Base-by-base conservation (phyloP, 768 basidiomycete genomes). In the Termitomyces sp. region DNA sequence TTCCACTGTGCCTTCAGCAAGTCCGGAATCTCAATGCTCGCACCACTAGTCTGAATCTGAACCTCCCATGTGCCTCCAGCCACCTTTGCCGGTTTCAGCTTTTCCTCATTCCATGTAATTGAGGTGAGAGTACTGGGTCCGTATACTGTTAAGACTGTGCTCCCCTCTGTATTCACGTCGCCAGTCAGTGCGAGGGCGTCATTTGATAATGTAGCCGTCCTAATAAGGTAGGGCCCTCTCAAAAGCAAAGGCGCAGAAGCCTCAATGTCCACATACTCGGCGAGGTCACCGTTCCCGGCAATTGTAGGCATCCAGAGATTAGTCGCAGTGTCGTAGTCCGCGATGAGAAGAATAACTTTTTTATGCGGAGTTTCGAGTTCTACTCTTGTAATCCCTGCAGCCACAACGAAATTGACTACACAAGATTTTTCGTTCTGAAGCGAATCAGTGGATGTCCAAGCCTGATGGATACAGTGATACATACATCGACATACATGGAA, bases 291-390 rank as follows among this genome's bases (percentile, higher is more conserved):
- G 3, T 22, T 38, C 10, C 59, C 62, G 16, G 62, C 36, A 52
- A 63, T 58, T 1, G 62, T 63, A 3, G 62, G 62, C 59, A 60
- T 60, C 62, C 62, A 63, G 28, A 63, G 55, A 26, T 48, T 58
- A 10, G 55, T 56, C 3, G 62, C 62, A 10, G 59, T 58, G 30
- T 58, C 48, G 30, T 63, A 63, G 52, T 63, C 62, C 16, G 60
- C 62, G 20, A 63, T 56, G 52, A 63, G 52, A 22, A 60, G 36
- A 26, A 57, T 54, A 10, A 60, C 28, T 8, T 35, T 57, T 26
- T 58, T 55, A 2, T 55, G 50, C 5, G 46, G 41, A 14, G 22
- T 38, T 48, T 35, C 32, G 13, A 58, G 49, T 32, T 36, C 47
- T 18, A 60, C 55, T 1, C 57, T 60, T 11, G 62, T 63, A 16